Evolutionary conservation across 23 red algal genomes (phyloP).

Genomic region (Gracilaria vermiculophylla): DNA sequence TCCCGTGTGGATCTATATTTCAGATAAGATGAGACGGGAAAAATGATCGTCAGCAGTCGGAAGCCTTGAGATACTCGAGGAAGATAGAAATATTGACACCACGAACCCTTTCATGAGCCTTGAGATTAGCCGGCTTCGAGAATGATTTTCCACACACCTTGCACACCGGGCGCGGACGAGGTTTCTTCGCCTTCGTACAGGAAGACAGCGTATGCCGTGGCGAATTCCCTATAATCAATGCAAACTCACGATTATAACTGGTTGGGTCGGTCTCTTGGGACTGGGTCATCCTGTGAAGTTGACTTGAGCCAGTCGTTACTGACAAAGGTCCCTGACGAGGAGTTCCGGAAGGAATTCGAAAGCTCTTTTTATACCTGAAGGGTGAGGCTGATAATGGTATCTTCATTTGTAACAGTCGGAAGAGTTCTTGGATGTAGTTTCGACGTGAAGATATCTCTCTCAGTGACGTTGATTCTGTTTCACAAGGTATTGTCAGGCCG

Average conservation of each 20-base stretch:
- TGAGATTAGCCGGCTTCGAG: constrained; percentile 58
- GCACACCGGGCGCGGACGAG: constrained; percentile 37
- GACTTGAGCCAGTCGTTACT: neutral
- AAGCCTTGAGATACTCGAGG: no score
- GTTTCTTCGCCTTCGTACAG: constrained; percentile 3
- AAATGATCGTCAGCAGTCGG: neutral
- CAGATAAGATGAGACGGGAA: neutral
- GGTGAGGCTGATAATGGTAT: neutral
- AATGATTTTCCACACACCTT: constrained; percentile 38
- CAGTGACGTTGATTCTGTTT: neutral
- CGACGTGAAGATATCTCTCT: neutral
- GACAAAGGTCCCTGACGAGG: neutral
- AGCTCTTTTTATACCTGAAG: neutral
- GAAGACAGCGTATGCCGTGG: neutral
- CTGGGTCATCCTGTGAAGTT: neutral
- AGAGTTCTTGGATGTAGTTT: neutral
- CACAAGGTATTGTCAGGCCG: neutral
- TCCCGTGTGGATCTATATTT: constrained; percentile 54
- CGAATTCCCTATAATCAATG: neutral
- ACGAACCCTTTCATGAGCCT: constrained; percentile 59
- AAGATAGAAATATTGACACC: neutral
- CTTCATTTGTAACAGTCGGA: neutral
- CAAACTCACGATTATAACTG: neutral
- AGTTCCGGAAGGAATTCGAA: neutral
- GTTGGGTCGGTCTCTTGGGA: neutral